Evolutionary conservation across 371 early-diverging fungal genomes (phyloP), one percentile per base, ranked within the genome.

Genomic region (Rhizomucor pusillus): DNA sequence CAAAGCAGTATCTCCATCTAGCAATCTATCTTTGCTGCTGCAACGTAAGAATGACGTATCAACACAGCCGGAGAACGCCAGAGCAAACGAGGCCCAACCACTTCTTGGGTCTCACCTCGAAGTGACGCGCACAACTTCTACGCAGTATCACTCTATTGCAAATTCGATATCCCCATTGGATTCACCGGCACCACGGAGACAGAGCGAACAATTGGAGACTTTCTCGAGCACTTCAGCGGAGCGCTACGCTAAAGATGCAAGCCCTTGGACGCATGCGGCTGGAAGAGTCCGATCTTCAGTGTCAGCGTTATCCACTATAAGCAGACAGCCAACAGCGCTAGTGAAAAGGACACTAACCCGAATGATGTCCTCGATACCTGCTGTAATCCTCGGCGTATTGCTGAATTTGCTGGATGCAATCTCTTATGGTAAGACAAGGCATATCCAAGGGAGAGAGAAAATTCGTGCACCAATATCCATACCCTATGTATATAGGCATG

Each of bases 351-450:
- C 29, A 7, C 7, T 29, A 29, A 5, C 3, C 29, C 29, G 29
- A 5, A 29, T 29, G 7, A 52, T 86, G 19, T 67, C 73, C 12
- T 88, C 80, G 57, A 73, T 94, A 13, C 98, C 97, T 9, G 96
- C 96, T 3, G 95, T 95, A 9, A 72, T 90, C 35, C 82, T 96
- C 1, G 96, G 94, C 1, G 66, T 95, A 34, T 72, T 96, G 20
- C 75, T 98, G 46, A 98, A 94, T 66, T 59, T 98, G 22, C 74
- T 98, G 39, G 98, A 98, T 66, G 94, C 94, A 4, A 80, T 94
- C 19, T 91, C 91, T 16, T 93, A 93, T 69, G 94, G 88, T 79
- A 73, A 56, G 37, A 12, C 35, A 37, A 6, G 14, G 25, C 36
- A 44, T 4, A 40, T 40, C 34, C 39, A 51, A 40, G 24, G 14